Percentiles rank a stretch among this genome's conserved stretches.
phyloP scores from a whole-genome alignment of 2,329 filamentous ascomycete species.

The Cryoendolithus antarcticus region DNA sequence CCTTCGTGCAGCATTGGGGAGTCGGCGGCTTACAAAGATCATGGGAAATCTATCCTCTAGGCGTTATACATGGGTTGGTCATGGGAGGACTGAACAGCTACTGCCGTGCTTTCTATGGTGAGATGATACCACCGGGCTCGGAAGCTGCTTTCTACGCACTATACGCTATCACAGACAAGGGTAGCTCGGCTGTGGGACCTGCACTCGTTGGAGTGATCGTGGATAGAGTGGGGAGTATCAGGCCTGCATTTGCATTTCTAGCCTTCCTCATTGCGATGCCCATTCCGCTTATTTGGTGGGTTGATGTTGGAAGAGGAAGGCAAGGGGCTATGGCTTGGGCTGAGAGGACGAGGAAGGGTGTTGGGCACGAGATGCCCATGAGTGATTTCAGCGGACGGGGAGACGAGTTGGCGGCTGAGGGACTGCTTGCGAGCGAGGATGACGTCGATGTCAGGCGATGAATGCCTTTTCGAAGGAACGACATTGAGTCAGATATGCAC shows the following conservation, averaged over 20 bases:
- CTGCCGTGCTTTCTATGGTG: slow-evolving; percentile 77
- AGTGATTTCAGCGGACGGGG: too few relatives aligned
- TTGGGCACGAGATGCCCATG: too few relatives aligned
- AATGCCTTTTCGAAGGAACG: too few relatives aligned
- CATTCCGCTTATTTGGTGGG: slow-evolving; percentile 63
- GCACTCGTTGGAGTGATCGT: slow-evolving; percentile 83
- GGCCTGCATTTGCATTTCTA: slow-evolving; percentile 69
- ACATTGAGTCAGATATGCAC: too few relatives aligned
- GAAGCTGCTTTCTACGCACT: slow-evolving; percentile 90
- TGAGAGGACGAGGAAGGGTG: slow-evolving; percentile 1
- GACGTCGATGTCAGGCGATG: too few relatives aligned
- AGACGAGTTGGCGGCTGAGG: too few relatives aligned
- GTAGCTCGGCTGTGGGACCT: slow-evolving; percentile 79
- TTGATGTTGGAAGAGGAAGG: slow-evolving; percentile 55
- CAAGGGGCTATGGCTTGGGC: slow-evolving; percentile 19
- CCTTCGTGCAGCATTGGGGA: slow-evolving; percentile 58
- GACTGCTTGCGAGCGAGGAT: too few relatives aligned
- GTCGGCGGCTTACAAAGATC: slow-evolving; percentile 70
- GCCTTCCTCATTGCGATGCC: slow-evolving; percentile 66
- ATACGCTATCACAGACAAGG: slow-evolving; percentile 93
- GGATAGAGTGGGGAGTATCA: slow-evolving; percentile 41
- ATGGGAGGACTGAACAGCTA: slow-evolving; percentile 80
- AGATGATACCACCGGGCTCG: slow-evolving; percentile 79
- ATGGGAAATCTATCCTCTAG: slow-evolving; percentile 87
- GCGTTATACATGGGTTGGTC: slow-evolving; percentile 75